Conservation (phyloP, 2,329 filamentous ascomycete genomes). For the Graphilbum sp. region DNA sequence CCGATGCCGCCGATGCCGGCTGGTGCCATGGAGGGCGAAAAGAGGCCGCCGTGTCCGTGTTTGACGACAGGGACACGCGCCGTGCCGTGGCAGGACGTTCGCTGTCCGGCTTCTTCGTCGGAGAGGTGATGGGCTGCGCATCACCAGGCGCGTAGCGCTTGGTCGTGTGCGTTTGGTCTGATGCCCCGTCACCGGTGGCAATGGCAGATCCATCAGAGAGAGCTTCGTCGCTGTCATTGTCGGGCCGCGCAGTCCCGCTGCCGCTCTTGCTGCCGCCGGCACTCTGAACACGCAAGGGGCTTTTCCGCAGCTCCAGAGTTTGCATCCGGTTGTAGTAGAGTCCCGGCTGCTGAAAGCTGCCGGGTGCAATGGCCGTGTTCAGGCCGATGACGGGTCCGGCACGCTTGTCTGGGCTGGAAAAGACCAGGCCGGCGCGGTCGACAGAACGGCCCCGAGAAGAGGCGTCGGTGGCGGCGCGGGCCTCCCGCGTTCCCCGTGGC, state of each 20-base stretch:
- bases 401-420: constrained; percentile 45
- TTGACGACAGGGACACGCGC: too few relatives aligned
- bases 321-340: constrained; percentile 10
- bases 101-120: too few relatives aligned
- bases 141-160: too few relatives aligned
- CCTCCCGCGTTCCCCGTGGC: constrained; percentile 22
- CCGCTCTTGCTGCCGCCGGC: background rate
- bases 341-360: constrained; percentile 35
- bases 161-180: too few relatives aligned
- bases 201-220: too few relatives aligned
- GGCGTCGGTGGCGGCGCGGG: constrained; percentile 24
- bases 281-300: background rate
- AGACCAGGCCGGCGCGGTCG: constrained; percentile 37
- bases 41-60: too few relatives aligned
- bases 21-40: too few relatives aligned
- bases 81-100: too few relatives aligned
- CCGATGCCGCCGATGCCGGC: too few relatives aligned
- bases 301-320: background rate
- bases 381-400: constrained; percentile 46
- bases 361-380: constrained; percentile 44
- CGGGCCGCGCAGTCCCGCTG: background rate
- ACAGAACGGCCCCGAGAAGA: constrained; percentile 42
- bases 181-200: too few relatives aligned
- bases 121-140: too few relatives aligned
- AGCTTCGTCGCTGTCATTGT: too few relatives aligned